Conservation (phyloP, 805 yeast genomes). For the Pichia scutulata region DNA sequence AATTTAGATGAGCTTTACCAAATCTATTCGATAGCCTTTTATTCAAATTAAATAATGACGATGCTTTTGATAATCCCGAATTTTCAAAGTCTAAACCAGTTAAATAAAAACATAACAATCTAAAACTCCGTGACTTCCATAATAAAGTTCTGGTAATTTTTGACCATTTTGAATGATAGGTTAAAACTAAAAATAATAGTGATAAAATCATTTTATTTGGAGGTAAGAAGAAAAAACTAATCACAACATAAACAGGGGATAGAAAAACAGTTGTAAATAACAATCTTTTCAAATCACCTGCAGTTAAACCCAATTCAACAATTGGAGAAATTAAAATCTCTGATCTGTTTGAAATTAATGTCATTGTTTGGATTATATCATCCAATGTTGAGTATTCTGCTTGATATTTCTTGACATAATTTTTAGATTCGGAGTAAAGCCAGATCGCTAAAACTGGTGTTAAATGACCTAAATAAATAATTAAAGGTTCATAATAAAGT, state of each 20-base stretch:
- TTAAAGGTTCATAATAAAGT: conserved; percentile 69
- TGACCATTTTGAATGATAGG: conserved; percentile 84
- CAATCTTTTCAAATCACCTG: conserved; percentile 71
- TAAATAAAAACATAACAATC: conserved; percentile 67
- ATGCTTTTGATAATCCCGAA: conserved; percentile 27
- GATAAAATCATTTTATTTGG: conserved; percentile 61
- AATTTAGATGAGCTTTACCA: conserved; percentile 18
- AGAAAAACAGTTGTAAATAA: conserved; percentile 77
- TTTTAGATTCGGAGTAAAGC: conserved; percentile 51
- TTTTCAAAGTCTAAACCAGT: conserved; percentile 75
- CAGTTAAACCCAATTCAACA: conserved; percentile 60
- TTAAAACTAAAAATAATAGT: conserved; percentile 53
- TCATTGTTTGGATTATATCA: conserved; percentile 70
- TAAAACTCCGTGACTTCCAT: conserved; percentile 72
- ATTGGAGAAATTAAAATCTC: conserved; percentile 79
- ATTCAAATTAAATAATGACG: conserved; percentile 42
- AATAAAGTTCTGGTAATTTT: conserved; percentile 74
- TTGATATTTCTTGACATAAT: conserved; percentile 50
- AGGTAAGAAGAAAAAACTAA: conserved; percentile 58
- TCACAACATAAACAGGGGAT: conserved; percentile 74
- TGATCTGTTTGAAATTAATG: conserved; percentile 65
- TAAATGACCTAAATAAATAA: conserved; percentile 78
- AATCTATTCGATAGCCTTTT: conserved; percentile 36
- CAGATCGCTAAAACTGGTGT: conserved; percentile 55
- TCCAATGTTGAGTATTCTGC: conserved; percentile 74